Evolutionary conservation across 2,329 filamentous ascomycete species (phyloP), one percentile per base, ranked within the genome.

Genomic region (Hawksworthiomyces lignivorus): DNA sequence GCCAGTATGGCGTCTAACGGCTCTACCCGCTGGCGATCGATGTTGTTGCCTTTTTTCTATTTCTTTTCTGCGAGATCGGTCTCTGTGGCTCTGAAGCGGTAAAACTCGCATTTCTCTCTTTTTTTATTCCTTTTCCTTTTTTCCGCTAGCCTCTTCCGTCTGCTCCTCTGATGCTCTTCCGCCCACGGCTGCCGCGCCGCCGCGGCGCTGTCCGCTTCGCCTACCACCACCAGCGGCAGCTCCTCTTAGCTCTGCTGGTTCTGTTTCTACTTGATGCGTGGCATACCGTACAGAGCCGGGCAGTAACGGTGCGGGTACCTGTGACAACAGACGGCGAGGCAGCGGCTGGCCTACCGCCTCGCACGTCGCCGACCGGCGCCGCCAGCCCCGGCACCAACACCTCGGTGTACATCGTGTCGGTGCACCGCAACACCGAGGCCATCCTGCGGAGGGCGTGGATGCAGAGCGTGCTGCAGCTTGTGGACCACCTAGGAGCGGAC

Each of bases 371-470:
- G 14, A 11, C 17, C 21, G 11, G 9, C 8, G 14, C 21, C 21
- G 31, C 6, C 24, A n/a, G 39, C 38, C 31, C 35, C 26, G 8
- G 18, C 44, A 15, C 37, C 15, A 61, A 62, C 33, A 52, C 56
- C 9, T 60, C 57, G 10, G 70, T 85, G 48, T 86, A 74, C 61
- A 82, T 86, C 39, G 75, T 77, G 12, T 77, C 75, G 31, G 71
- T 80, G 39, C 79, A 84, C 54, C 82, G 79, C 68, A 85, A 84
- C 52, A 79, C 75, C 43, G 79, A 78, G 48, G 49, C 53, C 1
- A 68, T 84, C 18, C 65, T 85, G 4, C 70, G 73, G 14, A 64
- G 61, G 8, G 67, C 75, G 44, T 84, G 81, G 80, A 76, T 70
- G 49, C 58, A 69, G 12, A 75, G 73, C 3, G 61, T 85, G 2